Percentiles rank a stretch among this genome's conserved stretches.
These are phyloP conservation scores for Yarrowia sp. DNA, from an alignment of 805 yeast species.

Conservation along the genomic window DNA sequence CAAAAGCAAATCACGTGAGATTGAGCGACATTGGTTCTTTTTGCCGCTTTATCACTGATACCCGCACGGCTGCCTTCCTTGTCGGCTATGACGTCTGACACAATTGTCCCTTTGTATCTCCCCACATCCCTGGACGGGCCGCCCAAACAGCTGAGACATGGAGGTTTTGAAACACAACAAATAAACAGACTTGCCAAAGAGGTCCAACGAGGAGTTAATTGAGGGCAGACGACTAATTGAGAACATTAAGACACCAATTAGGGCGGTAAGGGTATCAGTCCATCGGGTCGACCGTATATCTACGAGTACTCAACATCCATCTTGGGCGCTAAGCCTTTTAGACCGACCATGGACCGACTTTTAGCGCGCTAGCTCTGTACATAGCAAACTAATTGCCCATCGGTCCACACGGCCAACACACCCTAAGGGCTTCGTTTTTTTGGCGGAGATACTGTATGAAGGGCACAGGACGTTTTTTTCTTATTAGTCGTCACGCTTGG, in stretches of 20 bases:
- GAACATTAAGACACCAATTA: neutral
- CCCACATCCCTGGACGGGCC: neutral
- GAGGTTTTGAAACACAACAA: conserved; percentile 3
- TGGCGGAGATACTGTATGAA: neutral
- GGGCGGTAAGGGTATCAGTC: no score
- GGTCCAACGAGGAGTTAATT: neutral
- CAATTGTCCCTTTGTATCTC: neutral
- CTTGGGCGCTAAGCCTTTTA: conserved; percentile 1
- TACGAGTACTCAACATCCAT: neutral
- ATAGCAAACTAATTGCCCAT: neutral
- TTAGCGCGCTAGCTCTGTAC: conserved; percentile 1
- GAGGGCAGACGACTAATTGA: neutral
- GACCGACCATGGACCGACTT: neutral
- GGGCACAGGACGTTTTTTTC: neutral
- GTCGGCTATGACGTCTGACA: neutral
- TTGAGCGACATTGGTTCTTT: neutral
- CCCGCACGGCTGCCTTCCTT: neutral
- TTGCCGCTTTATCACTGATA: neutral
- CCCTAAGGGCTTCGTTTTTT: neutral
- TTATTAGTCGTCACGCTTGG: no score
- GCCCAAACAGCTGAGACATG: conserved; percentile 6
- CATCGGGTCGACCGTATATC: neutral
- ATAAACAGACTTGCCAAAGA: neutral
- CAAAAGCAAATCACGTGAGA: conserved; percentile 1
- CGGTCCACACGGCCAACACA: no score